A percentile compares a stretch with the other conserved stretches of the same genome.
Conservation (phyloP, 2,329 filamentous ascomycete species). For the Microsporum ferrugineum region DNA sequence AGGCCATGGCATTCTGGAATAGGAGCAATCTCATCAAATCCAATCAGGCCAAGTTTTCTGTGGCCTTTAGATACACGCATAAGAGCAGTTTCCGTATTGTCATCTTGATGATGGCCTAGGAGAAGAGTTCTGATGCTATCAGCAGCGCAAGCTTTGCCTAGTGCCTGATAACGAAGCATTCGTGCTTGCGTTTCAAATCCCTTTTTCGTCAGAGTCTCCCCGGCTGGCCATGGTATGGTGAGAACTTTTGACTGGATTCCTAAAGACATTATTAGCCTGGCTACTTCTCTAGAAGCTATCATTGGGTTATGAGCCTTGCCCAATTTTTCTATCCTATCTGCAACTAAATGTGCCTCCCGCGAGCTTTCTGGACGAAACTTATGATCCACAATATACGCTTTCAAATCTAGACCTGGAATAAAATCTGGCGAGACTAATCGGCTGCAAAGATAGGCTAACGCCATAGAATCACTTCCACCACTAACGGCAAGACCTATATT, state of each 20-base stretch:
- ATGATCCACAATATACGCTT: constrained; percentile 53
- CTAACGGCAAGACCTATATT: constrained; percentile 66
- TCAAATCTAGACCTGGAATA: constrained; percentile 25
- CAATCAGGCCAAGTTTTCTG: constrained; percentile 56
- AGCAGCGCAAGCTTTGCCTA: constrained; percentile 52
- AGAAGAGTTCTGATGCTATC: constrained; percentile 51
- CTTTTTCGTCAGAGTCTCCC: constrained; percentile 34
- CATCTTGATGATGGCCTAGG: constrained; percentile 77
- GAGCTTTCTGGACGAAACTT: constrained; percentile 44
- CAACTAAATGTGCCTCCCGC: constrained; percentile 44
- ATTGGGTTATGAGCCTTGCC: constrained; percentile 23
- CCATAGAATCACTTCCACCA: constrained; percentile 97
- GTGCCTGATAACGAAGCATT: constrained; percentile 56
- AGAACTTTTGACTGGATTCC: constrained; percentile 28
- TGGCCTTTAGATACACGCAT: constrained; percentile 63
- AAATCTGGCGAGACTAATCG: constrained; percentile 28
- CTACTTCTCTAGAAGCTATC: not conserved
- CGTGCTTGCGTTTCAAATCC: constrained; percentile 72
- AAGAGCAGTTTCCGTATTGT: constrained; percentile 81
- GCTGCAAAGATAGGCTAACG: constrained; percentile 64
- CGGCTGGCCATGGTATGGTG: constrained; percentile 43
- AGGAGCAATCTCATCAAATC: constrained; percentile 52
- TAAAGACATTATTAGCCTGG: constrained; percentile 13
- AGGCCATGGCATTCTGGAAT: constrained; percentile 80
- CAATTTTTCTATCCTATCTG: constrained; percentile 33